Evolutionary conservation across 2,329 filamentous ascomycete genomes (phyloP).

Genomic region (Pezicula carpinea): DNA sequence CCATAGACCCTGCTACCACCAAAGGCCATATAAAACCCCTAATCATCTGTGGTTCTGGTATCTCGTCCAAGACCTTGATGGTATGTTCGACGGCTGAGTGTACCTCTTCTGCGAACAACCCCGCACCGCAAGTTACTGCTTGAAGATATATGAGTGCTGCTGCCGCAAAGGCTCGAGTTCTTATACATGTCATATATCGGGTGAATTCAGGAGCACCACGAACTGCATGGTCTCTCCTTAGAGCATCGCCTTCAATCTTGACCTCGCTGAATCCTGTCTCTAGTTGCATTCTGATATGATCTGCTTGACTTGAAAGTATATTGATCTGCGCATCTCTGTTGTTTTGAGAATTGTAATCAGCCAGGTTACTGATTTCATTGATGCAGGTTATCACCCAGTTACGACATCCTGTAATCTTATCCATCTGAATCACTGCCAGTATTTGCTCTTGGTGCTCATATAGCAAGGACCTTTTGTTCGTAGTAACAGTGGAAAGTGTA

Average conservation of each 20-base stretch:
- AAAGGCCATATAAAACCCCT: conserved; percentile 10
- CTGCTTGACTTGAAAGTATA: conserved; percentile 34
- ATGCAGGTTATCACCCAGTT: conserved; percentile 52
- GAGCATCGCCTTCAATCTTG: background rate
- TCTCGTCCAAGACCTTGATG: conserved; percentile 5
- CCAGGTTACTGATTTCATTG: conserved; percentile 45
- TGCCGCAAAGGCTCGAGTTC: conserved; percentile 9
- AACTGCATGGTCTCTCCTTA: too few relatives aligned
- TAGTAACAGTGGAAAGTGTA: background rate
- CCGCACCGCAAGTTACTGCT: conserved; percentile 10
- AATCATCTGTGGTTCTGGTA: conserved; percentile 4
- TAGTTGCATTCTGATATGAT: conserved; percentile 15
- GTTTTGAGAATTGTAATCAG: conserved; percentile 44
- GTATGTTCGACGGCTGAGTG: conserved; percentile 3
- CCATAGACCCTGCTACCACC: conserved; percentile 14
- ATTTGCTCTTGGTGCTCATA: conserved; percentile 24
- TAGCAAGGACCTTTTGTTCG: conserved; percentile 30
- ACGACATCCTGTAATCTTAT: conserved; percentile 47
- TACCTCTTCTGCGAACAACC: conserved; percentile 11
- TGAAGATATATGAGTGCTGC: conserved; percentile 14
- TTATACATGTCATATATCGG: background rate
- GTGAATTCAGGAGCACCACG: conserved; percentile 2
- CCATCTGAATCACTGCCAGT: conserved; percentile 35
- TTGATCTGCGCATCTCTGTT: too few relatives aligned
- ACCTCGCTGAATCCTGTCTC: conserved; percentile 2